These are phyloP conservation scores for Entonaema liquescens DNA, from an alignment of 495 filamentous ascomycete species.

Conservation along the genomic window DNA sequence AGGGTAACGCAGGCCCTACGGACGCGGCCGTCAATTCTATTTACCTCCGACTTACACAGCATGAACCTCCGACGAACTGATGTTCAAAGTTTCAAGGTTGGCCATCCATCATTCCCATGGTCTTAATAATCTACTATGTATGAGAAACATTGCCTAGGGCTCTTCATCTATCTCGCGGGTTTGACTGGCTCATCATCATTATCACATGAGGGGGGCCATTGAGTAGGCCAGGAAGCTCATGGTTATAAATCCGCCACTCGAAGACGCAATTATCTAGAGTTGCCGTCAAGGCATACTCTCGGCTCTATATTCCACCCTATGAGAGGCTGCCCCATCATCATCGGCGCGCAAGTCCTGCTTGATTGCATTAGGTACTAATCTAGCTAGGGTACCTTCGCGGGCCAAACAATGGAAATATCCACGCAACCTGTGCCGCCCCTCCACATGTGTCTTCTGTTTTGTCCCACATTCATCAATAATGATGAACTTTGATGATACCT, in stretches of 20 bases:
- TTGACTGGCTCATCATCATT: conserved; percentile 17
- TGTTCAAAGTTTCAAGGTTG: conserved; percentile 13
- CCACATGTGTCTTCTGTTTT: conserved; percentile 10
- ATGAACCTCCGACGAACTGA: conserved; percentile 35
- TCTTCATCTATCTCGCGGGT: conserved; percentile 11
- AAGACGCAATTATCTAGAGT: conserved; percentile 39
- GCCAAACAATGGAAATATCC: conserved; percentile 34
- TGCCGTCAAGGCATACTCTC: conserved; percentile 41
- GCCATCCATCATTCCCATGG: neutral
- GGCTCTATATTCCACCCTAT: conserved; percentile 42
- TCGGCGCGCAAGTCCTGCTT: conserved; percentile 38
- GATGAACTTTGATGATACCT: conserved; percentile 15
- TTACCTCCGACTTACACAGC: conserved; percentile 43
- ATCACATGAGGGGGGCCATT: conserved; percentile 1
- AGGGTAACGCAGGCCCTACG: conserved; percentile 36
- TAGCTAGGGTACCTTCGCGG: conserved; percentile 25
- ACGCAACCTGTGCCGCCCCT: conserved; percentile 28
- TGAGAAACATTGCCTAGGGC: neutral
- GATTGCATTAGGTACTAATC: conserved; percentile 44
- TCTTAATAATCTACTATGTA: conserved; percentile 10
- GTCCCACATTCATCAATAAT: conserved; percentile 16
- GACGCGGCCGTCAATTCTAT: conserved; percentile 29
- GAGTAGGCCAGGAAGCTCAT: conserved; percentile 1
- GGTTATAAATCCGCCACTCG: conserved; percentile 30
- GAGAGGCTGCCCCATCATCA: conserved; percentile 45